These are phyloP conservation scores for Purpureocillium lavendulum DNA, from an alignment of 2,329 filamentous ascomycete genomes.

Conservation along the genomic window DNA sequence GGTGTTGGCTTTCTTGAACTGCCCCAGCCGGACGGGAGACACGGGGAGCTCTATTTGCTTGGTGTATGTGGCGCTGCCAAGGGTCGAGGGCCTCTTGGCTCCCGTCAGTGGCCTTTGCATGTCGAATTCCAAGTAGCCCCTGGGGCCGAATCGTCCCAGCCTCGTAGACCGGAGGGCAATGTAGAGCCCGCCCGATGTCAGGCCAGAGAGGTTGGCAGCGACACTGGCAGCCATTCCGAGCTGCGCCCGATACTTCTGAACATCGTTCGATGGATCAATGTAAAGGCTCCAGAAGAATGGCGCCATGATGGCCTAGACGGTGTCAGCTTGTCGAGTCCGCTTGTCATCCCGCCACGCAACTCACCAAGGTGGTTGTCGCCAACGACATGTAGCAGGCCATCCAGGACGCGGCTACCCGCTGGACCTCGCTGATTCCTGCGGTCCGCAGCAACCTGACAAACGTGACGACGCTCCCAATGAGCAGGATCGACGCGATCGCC, in stretches of 20 bases:
- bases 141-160: slow-evolving; percentile 43
- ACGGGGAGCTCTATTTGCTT: slow-evolving; percentile 13
- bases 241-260: slow-evolving; percentile 26
- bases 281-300: slow-evolving; percentile 55
- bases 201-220: slow-evolving; percentile 56
- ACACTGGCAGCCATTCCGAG: slow-evolving; percentile 57
- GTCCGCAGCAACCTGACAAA: slow-evolving; percentile 49
- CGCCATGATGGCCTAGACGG: slow-evolving; percentile 43
- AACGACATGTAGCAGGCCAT: slow-evolving; percentile 62
- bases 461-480: slow-evolving; percentile 42
- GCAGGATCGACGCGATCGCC: slow-evolving; percentile 39
- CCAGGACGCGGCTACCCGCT: slow-evolving; percentile 55
- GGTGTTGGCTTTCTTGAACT: neutral
- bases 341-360: slow-evolving; percentile 19
- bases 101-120: slow-evolving; percentile 23
- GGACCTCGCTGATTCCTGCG: slow-evolving; percentile 44
- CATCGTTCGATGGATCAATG: slow-evolving; percentile 29
- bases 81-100: slow-evolving; percentile 1
- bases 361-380: slow-evolving; percentile 48
- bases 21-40: slow-evolving; percentile 2
- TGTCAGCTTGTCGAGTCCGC: neutral
- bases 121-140: slow-evolving; percentile 32
- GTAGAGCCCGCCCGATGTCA: slow-evolving; percentile 57
- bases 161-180: slow-evolving; percentile 59
- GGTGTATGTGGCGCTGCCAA: slow-evolving; percentile 8